Conservation (phyloP, 192 early-diverging fungal species). For the Gaertneriomyces semiglobifer region DNA sequence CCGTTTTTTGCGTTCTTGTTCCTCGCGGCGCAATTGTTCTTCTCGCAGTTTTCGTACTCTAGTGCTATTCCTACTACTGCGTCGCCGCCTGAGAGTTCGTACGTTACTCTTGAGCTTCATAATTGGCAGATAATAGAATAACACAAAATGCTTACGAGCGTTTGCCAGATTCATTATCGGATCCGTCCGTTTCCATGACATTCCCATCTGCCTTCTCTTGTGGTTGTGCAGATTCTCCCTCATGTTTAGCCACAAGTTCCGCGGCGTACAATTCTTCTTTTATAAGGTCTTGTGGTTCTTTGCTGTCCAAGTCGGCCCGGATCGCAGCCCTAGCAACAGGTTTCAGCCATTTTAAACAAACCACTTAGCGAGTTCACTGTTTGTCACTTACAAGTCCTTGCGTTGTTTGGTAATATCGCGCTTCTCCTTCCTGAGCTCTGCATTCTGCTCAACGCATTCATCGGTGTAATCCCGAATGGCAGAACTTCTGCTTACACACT, state of each 20-base stretch:
- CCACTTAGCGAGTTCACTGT: neutral
- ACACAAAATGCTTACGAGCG: too few species aligned
- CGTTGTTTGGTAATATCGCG: conserved; percentile 66
- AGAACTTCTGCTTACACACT: conserved; percentile 52
- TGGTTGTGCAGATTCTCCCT: too few species aligned
- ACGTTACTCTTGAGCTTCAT: too few species aligned
- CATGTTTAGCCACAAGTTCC: too few species aligned
- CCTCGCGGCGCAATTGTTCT: conserved; percentile 35
- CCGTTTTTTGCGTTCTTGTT: conserved; percentile 37
- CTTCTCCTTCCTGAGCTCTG: conserved; percentile 71
- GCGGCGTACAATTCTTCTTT: too few species aligned
- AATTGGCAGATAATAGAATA: too few species aligned
- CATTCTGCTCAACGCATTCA: conserved; percentile 63
- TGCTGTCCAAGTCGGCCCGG: conserved; percentile 4
- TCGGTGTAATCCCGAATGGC: conserved; percentile 66
- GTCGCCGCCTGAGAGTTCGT: neutral
- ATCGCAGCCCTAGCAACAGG: conserved; percentile 31
- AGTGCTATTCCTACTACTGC: neutral
- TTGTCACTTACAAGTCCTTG: conserved; percentile 56
- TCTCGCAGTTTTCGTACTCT: conserved; percentile 22
- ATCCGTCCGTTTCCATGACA: too few species aligned
- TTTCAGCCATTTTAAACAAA: neutral
- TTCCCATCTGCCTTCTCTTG: too few species aligned
- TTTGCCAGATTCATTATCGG: too few species aligned
- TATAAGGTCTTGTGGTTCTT: too few species aligned